These are phyloP conservation scores for Funneliformis mosseae DNA, from an alignment of 192 early-diverging fungal genomes.

Conservation along the genomic window DNA sequence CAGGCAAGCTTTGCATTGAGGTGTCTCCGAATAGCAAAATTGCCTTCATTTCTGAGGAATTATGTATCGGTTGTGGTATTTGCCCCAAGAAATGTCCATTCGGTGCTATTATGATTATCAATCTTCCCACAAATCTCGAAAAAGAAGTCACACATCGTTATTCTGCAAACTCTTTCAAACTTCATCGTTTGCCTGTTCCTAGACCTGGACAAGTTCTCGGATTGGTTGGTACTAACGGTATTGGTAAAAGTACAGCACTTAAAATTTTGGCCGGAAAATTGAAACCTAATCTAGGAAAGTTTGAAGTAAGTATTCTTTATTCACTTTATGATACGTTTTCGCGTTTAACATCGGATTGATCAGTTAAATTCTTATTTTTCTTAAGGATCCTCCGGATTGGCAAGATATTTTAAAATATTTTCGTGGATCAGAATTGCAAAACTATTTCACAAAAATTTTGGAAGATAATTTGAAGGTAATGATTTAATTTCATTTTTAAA, in stretches of 20 bases:
- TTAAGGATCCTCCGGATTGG: constrained; percentile 84
- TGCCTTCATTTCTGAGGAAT: constrained; percentile 89
- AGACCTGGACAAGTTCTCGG: constrained; percentile 96
- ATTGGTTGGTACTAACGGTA: constrained; percentile 96
- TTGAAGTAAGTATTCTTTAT: constrained; percentile 47
- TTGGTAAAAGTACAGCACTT: constrained; percentile 92
- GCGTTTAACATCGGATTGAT: background rate
- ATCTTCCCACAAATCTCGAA: constrained; percentile 94
- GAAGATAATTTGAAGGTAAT: constrained; percentile 87
- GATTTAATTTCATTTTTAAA: background rate
- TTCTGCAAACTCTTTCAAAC: constrained; percentile 96
- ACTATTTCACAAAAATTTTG: constrained; percentile 97
- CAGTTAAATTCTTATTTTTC: background rate
- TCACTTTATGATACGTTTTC: background rate
- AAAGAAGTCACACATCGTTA: constrained; percentile 96
- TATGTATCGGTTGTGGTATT: constrained; percentile 99
- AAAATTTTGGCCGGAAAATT: constrained; percentile 91
- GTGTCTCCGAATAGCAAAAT: constrained; percentile 86
- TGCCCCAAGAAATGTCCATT: constrained; percentile 98
- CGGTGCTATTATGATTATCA: constrained; percentile 93
- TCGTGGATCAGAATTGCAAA: constrained; percentile 96
- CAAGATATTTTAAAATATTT: constrained; percentile 95
- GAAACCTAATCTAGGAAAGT: constrained; percentile 95
- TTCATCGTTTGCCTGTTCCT: constrained; percentile 93
- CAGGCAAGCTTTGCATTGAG: constrained; percentile 94